Evolutionary conservation across 495 filamentous ascomycete species (phyloP).

Genomic region (Penicillium longicatenatum): DNA sequence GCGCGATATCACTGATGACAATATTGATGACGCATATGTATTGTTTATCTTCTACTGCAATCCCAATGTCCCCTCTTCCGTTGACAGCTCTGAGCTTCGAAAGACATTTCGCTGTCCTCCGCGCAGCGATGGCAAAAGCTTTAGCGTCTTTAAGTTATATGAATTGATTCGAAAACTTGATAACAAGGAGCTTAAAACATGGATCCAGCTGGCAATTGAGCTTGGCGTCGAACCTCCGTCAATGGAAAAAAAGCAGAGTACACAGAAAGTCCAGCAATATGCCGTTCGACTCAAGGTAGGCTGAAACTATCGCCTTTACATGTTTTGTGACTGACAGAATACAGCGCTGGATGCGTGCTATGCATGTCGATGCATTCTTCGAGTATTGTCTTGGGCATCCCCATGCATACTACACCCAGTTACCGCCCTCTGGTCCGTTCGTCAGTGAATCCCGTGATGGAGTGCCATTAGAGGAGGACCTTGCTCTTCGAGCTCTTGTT

Average conservation of each 20-base stretch:
- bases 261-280: slow-evolving; percentile 98
- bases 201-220: slow-evolving; percentile 87
- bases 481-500: slow-evolving; percentile 84
- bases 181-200: slow-evolving; percentile 90
- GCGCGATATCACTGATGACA: slow-evolving; percentile 66
- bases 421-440: slow-evolving; percentile 64
- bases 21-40: slow-evolving; percentile 86
- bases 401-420: slow-evolving; percentile 81
- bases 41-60: slow-evolving; percentile 92
- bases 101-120: slow-evolving; percentile 83
- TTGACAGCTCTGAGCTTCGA: slow-evolving; percentile 71
- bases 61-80: slow-evolving; percentile 69
- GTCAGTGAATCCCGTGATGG: slow-evolving; percentile 76
- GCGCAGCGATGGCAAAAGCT: slow-evolving; percentile 89
- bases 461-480: slow-evolving; percentile 87
- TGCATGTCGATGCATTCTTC: slow-evolving; percentile 97
- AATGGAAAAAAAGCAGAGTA: slow-evolving; percentile 82
- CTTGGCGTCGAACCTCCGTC: slow-evolving; percentile 89
- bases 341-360: slow-evolving; percentile 96
- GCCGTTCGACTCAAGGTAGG: slow-evolving; percentile 87
- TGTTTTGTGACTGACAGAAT: slow-evolving; percentile 14
- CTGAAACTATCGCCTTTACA: background rate
- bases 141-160: slow-evolving; percentile 80
- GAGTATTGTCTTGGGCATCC: slow-evolving; percentile 81
- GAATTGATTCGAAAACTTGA: slow-evolving; percentile 83